Percentiles rank a stretch among this genome's conserved stretches.
Conservation (phyloP, 2,329 filamentous ascomycete genomes). For the Pyrenophora graminea region DNA sequence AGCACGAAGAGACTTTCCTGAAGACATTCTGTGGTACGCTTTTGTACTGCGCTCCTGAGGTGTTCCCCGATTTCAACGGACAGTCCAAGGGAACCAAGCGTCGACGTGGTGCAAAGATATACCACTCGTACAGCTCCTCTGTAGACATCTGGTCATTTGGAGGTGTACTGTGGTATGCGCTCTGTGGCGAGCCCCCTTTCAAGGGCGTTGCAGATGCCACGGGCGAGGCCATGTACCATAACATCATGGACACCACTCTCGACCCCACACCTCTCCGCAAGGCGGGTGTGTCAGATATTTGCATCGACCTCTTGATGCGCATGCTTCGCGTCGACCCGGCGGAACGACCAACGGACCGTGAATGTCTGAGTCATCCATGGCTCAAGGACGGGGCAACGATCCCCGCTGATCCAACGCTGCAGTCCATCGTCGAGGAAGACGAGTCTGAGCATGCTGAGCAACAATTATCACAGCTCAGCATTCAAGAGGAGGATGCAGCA, state of each 20-base stretch:
- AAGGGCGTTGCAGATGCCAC: slow-evolving; percentile 75
- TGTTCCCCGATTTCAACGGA: slow-evolving; percentile 82
- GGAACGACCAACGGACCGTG: slow-evolving; percentile 71
- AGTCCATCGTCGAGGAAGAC: slow-evolving; percentile 58
- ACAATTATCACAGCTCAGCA: slow-evolving; percentile 56
- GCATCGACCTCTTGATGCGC: slow-evolving; percentile 73
- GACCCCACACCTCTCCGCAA: slow-evolving; percentile 67
- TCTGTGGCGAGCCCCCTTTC: slow-evolving; percentile 82
- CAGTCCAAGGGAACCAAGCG: slow-evolving; percentile 67
- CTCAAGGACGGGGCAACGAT: slow-evolving; percentile 58
- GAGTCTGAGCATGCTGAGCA: slow-evolving; percentile 60
- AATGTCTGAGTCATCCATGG: slow-evolving; percentile 77
- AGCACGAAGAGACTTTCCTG: slow-evolving; percentile 86
- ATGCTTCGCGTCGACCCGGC: slow-evolving; percentile 84
- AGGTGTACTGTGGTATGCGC: slow-evolving; percentile 83
- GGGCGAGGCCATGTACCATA: slow-evolving; percentile 78
- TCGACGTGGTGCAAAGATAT: slow-evolving; percentile 57
- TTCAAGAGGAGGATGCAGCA: slow-evolving; percentile 47
- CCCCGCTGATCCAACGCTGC: slow-evolving; percentile 36
- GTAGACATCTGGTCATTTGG: slow-evolving; percentile 97
- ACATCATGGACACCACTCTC: slow-evolving; percentile 79
- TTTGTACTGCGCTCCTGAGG: slow-evolving; percentile 93
- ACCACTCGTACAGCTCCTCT: slow-evolving; percentile 78
- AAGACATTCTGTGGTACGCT: slow-evolving; percentile 97
- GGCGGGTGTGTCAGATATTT: slow-evolving; percentile 64